Percentiles rank a stretch among this genome's conserved stretches.
phyloP scores from a whole-genome alignment of 192 early-diverging fungal species.

The Rhizoclosmatium sp. region DNA sequence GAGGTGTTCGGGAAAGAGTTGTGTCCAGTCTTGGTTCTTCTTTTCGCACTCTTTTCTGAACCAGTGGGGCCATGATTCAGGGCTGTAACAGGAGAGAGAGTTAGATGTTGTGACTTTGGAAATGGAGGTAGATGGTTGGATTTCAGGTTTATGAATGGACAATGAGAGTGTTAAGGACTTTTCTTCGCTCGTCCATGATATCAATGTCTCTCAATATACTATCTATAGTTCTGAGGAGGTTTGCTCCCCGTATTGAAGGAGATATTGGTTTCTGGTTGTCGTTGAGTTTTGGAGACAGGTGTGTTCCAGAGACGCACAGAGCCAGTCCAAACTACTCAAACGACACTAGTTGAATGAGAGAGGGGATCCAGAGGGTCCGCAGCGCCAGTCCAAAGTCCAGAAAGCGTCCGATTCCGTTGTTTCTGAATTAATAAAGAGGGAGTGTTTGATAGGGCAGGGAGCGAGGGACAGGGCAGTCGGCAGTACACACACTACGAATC shows the following conservation, averaged over 20 bases:
- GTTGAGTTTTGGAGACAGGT: too few species aligned
- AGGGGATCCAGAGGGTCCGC: neutral
- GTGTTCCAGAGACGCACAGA: too few species aligned
- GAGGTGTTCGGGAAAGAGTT: constrained; percentile 53
- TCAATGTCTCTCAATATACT: too few species aligned
- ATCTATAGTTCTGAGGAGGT: too few species aligned
- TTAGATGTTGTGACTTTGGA: neutral
- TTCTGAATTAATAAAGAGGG: too few species aligned
- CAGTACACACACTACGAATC: constrained; percentile 50
- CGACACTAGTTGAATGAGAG: too few species aligned
- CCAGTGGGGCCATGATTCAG: constrained; percentile 46
- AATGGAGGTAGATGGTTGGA: neutral
- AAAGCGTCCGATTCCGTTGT: neutral
- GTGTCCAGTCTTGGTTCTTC: constrained; percentile 42
- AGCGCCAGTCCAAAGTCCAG: neutral
- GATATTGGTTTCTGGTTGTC: too few species aligned
- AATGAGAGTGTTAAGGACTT: too few species aligned
- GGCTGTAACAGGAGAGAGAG: constrained; percentile 21
- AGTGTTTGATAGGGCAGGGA: too few species aligned
- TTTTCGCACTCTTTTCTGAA: constrained; percentile 45
- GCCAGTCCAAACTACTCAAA: too few species aligned
- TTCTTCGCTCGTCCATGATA: too few species aligned
- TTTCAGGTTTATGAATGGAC: neutral
- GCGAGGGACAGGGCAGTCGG: neutral
- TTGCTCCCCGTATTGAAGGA: too few species aligned